Evolutionary conservation across 2,329 filamentous ascomycete species (phyloP), one percentile per base, ranked within the genome.

Genomic region (Botryotinia narcissicola): DNA sequence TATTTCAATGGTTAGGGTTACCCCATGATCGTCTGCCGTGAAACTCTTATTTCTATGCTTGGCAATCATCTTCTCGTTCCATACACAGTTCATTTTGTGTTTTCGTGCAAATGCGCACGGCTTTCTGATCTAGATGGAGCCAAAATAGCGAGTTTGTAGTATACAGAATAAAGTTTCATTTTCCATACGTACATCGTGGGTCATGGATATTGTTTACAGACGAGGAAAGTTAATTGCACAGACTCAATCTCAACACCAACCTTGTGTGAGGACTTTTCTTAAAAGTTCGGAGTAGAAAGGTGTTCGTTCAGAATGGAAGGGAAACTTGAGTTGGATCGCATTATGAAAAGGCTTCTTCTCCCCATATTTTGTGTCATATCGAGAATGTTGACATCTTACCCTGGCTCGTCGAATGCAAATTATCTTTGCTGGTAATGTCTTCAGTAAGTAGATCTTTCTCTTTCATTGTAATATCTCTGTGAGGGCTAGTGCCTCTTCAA

Each of bases 391-490:
- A 40, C 20, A 71, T 54, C 35, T 54, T 37, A 51, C 42, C 44
- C 42, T 40, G 25, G 32, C 42, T 20, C 32, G n/a, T 63, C 44
- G 20, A 44, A 48, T 18, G 29, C 57, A 51, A 25, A 32, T 61
- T 29, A 32, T 25, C 25, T 29, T 32, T 63, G 44, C 42, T 51
- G 51, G 25, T 29, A 42, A 63, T 71, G 69, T 71, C 44, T 71
- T 51, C 46, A 48, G 69, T 71, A 62, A 51, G 69, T 71, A 18
- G 18, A 70, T 25, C 20, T 35, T 57, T 25, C 22, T 51, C 25
- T 9, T 62, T 51, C 6, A 0, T 32, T 25, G 25, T 14, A 22
- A 54, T 40, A 4, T 29, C 4, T 29, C 6, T n/a, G 51, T 40
- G 9, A 20, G 3, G 25, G 35, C 22, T 54, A n/a, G 22, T 22